Evolutionary conservation across 306 rosid species (phyloP), one percentile per base, ranked within the genome.

Genomic region (Ziziphus jujuba): DNA sequence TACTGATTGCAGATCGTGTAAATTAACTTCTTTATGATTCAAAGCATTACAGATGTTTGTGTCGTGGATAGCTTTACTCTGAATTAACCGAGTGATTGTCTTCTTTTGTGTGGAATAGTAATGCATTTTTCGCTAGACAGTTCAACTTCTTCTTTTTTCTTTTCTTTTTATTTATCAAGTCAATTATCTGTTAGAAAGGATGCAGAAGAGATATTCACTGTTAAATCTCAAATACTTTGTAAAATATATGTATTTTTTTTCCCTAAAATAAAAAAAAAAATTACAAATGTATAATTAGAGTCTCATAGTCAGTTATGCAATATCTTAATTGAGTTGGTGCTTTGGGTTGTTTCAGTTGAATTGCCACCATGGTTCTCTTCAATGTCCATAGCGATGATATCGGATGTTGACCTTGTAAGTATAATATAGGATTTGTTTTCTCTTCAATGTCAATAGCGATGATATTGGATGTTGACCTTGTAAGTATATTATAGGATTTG

Each of bases 291-390:
- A 58, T 47, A 49, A 40, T 40, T 12, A 40, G 13, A 40, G 11
- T 59, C 12, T 15, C 28, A 31, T 60, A 51, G 3, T 16, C 24
- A 9, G 13, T 52, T 15, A n/a, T 38, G 55, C 47, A 47, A 56
- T 65, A 38, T 76, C 80, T 83, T 50, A 80, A 69, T 61, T 63
- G 72, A 80, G 73, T 79, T 79, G 64, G 66, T 76, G 77, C 73
- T 77, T 83, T 79, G 17, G 75, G 59, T 34, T 77, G 69, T 75
- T 76, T 69, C 84, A 95, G 99, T 95, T 81, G 97, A 95, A 72
- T 74, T 90, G 83, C 99, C 96, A 2, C 82, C 87, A 28, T 88
- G 92, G 95, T 95, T 95, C 82, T 90, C 97, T 20, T 81, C 92
- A 9, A 72, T 93, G 80, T 87, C 95, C 49, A 70, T 90, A 75